These are phyloP conservation scores for Ascochyta lentis DNA, from an alignment of 2,329 filamentous ascomycete genomes.

Conservation along the genomic window DNA sequence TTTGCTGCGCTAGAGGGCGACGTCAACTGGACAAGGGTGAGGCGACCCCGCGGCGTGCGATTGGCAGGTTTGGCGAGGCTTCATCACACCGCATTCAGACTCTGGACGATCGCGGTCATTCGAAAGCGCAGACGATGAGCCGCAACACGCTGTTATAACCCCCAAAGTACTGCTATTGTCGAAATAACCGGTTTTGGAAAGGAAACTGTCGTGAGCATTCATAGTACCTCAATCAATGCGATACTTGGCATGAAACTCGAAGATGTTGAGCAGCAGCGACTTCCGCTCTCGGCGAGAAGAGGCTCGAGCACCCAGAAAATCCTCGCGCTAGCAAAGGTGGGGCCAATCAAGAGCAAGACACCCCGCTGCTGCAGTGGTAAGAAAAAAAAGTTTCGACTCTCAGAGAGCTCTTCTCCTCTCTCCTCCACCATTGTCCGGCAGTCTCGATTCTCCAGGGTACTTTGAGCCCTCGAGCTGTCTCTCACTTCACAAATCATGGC, in stretches of 20 bases:
- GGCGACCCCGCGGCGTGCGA: slow-evolving; percentile 18
- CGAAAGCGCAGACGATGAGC: background rate
- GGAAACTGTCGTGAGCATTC: no score
- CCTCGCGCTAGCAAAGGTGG: slow-evolving; percentile 1
- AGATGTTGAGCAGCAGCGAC: slow-evolving; percentile 8
- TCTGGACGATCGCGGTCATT: slow-evolving; percentile 5
- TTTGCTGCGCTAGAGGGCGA: background rate
- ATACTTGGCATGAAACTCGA: no score
- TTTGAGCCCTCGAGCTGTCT: slow-evolving; percentile 45
- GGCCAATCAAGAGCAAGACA: slow-evolving; percentile 2
- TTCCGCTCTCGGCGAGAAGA: slow-evolving; percentile 8
- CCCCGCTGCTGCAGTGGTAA: slow-evolving; percentile 17
- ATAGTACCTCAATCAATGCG: no score
- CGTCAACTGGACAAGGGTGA: slow-evolving; percentile 6
- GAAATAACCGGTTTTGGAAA: no score
- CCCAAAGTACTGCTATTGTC: background rate
- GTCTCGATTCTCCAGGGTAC: slow-evolving; percentile 41
- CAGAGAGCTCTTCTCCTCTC: slow-evolving; percentile 23
- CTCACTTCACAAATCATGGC: slow-evolving; percentile 40
- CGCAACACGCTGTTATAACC: background rate
- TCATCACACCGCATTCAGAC: slow-evolving; percentile 14
- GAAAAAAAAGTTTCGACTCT: slow-evolving; percentile 11
- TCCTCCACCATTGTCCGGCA: slow-evolving; percentile 39
- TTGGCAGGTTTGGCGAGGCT: slow-evolving; percentile 31
- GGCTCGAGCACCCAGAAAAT: background rate